phyloP scores from a whole-genome alignment of 768 basidiomycete species.

The Leucocoprinus leucothites region DNA sequence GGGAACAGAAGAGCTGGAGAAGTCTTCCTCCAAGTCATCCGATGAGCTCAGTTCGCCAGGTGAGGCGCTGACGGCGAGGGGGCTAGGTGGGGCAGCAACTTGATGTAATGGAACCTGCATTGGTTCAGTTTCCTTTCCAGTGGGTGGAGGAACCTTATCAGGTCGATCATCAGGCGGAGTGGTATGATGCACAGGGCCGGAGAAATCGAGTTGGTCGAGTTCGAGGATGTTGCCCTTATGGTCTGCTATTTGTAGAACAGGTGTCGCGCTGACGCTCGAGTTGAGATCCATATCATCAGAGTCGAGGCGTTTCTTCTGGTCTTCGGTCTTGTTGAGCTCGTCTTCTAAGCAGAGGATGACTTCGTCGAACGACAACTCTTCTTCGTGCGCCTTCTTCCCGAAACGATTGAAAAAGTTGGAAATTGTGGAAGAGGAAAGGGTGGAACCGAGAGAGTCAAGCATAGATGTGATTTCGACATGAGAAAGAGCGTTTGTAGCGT shows the following conservation, averaged over 20 bases:
- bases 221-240: conserved; percentile 34
- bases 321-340: conserved; percentile 70
- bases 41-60: conserved; percentile 16
- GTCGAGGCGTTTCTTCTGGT: conserved; percentile 68
- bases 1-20: not conserved
- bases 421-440: conserved; percentile 70
- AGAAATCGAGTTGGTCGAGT: conserved; percentile 54
- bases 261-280: conserved; percentile 53
- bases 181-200: conserved; percentile 36
- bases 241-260: conserved; percentile 40
- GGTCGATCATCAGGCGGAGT: conserved; percentile 15
- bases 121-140: conserved; percentile 36
- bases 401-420: conserved; percentile 76
- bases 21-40: conserved; percentile 18
- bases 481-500: conserved; percentile 72
- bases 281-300: conserved; percentile 43
- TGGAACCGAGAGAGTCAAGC: conserved; percentile 96
- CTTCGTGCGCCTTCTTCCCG: conserved; percentile 59
- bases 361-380: conserved; percentile 77
- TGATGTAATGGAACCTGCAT: conserved; percentile 40
- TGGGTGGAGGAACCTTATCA: conserved; percentile 12
- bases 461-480: conserved; percentile 89
- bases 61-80: conserved; percentile 7
- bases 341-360: conserved; percentile 82
- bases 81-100: conserved; percentile 22